Percentiles rank a stretch among this genome's conserved stretches.
Evolutionary conservation across 805 yeast genomes (phyloP).

Genomic region (Wickerhamomyces rabaulensis): DNA sequence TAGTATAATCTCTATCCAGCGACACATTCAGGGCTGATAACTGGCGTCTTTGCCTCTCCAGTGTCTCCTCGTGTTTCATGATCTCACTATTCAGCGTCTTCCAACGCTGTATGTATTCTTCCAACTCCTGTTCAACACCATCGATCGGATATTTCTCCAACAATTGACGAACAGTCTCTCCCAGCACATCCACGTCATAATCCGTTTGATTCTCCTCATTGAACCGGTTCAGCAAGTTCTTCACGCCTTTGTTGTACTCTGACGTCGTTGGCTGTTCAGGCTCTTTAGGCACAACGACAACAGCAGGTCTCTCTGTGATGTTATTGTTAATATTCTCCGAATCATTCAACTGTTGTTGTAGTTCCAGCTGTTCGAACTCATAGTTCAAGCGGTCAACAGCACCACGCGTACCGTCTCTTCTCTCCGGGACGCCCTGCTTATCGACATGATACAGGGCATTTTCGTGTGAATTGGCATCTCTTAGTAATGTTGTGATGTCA

Average conservation of each 20-base stretch:
- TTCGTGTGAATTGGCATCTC: constrained; percentile 54
- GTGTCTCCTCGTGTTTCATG: constrained; percentile 34
- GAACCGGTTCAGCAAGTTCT: constrained; percentile 27
- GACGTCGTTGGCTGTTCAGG: constrained; percentile 4
- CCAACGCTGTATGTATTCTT: background rate
- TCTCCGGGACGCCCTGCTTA: constrained; percentile 31
- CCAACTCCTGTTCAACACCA: background rate
- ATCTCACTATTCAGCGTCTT: constrained; percentile 26
- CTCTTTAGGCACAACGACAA: constrained; percentile 20
- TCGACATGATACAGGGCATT: constrained; percentile 43
- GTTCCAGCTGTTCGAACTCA: constrained; percentile 28
- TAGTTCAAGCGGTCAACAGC: constrained; percentile 30
- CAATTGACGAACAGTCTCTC: constrained; percentile 35
- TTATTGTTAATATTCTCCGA: constrained; percentile 13
- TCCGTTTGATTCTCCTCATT: constrained; percentile 26
- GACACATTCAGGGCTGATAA: constrained; percentile 31
- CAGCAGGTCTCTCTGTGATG: constrained; percentile 11
- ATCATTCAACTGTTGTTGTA: constrained; percentile 20
- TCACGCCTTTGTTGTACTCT: constrained; percentile 24
- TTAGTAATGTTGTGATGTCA: constrained; percentile 48
- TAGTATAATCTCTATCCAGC: constrained; percentile 14
- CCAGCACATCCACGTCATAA: constrained; percentile 38
- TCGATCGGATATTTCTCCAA: constrained; percentile 21
- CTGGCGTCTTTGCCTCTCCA: constrained; percentile 39
- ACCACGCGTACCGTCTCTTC: constrained; percentile 47